A percentile compares a stretch with the other conserved stretches of the same genome.
Conservation (phyloP, 345 rosid species). For the Euphorbia tirucalli region DNA sequence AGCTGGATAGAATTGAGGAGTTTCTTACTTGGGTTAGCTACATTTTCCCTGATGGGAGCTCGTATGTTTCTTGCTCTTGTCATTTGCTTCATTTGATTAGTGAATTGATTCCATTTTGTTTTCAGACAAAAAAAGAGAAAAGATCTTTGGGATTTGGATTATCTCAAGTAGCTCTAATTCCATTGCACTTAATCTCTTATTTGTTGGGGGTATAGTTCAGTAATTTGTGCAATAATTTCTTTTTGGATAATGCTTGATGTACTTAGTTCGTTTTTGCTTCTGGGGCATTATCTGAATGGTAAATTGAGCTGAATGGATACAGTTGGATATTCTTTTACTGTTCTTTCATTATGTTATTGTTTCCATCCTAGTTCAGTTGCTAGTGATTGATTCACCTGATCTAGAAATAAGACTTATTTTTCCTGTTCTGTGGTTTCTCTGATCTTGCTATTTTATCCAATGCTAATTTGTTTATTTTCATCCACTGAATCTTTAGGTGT, state of each 20-base stretch:
- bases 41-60: conserved; percentile 83
- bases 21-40: conserved; percentile 90
- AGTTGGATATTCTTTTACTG: background rate
- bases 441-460: background rate
- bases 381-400: background rate
- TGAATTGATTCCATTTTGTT: background rate
- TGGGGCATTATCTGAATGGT: background rate
- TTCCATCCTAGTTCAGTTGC: background rate
- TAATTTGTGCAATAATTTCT: no score
- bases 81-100: background rate
- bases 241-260: background rate
- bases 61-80: conserved; percentile 41
- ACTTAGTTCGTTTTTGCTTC: background rate
- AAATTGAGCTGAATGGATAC: background rate
- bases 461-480: background rate
- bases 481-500: background rate
- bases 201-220: no score
- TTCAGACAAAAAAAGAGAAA: no score
- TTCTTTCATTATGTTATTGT: background rate
- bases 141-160: background rate
- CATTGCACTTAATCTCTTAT: no score
- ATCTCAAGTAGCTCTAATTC: background rate
- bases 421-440: background rate
- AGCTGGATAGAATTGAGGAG: conserved; percentile 91
- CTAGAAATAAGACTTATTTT: background rate